phyloP scores from a whole-genome alignment of 768 basidiomycete species.

The Leucosporidium creatinivorum region DNA sequence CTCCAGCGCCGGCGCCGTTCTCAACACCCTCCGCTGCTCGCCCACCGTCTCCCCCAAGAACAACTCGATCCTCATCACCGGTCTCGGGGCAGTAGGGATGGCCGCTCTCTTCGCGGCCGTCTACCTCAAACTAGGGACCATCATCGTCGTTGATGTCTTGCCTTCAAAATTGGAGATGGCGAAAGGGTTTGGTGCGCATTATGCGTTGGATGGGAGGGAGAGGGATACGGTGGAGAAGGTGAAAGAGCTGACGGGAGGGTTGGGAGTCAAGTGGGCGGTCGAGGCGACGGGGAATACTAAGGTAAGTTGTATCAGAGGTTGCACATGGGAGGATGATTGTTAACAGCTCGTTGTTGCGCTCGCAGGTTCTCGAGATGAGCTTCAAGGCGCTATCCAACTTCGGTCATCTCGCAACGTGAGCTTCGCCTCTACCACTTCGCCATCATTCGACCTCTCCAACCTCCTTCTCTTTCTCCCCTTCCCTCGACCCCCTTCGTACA shows the following conservation, averaged over 20 bases:
- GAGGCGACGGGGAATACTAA: constrained; percentile 30
- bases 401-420: no score
- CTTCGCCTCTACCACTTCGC: no score
- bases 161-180: constrained; percentile 21
- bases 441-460: no score
- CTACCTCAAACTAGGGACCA: constrained; percentile 14
- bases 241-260: constrained; percentile 21
- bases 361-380: constrained; percentile 11
- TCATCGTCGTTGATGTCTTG: constrained; percentile 36
- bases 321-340: no score
- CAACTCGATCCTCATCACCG: constrained; percentile 24
- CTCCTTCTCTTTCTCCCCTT: no score
- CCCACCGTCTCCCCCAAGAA: neutral
- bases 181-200: constrained; percentile 26
- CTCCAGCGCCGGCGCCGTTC: constrained; percentile 22
- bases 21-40: constrained; percentile 23
- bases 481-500: no score
- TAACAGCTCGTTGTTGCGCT: no score
- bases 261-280: constrained; percentile 29
- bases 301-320: neutral
- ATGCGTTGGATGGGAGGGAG: constrained; percentile 19
- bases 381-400: constrained; percentile 10
- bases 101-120: constrained; percentile 33
- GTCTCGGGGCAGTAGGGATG: constrained; percentile 35
- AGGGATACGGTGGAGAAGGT: constrained; percentile 14